Evolutionary conservation across 495 filamentous ascomycete species (phyloP).

Genomic region (Neurospora cerealis): DNA sequence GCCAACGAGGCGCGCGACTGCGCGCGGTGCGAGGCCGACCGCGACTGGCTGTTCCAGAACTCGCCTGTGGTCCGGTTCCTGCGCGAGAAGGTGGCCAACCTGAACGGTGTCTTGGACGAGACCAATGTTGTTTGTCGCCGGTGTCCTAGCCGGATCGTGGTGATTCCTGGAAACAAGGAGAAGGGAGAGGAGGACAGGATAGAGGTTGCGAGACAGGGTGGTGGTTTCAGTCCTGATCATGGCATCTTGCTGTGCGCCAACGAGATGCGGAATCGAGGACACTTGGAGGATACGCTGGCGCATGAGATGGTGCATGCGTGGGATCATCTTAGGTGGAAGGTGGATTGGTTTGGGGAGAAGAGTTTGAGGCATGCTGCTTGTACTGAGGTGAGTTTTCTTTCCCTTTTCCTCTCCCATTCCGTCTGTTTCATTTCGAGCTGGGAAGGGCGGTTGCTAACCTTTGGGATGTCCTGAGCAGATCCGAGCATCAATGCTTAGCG

Average conservation of each 20-base stretch:
- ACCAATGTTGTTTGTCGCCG: slow-evolving; percentile 72
- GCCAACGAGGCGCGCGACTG: slow-evolving; percentile 62
- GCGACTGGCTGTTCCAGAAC: slow-evolving; percentile 70
- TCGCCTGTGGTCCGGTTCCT: slow-evolving; percentile 82
- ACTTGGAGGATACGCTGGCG: slow-evolving; percentile 86
- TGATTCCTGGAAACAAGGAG: slow-evolving; percentile 18
- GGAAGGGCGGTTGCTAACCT: background rate
- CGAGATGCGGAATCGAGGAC: slow-evolving; percentile 58
- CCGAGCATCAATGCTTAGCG: slow-evolving; percentile 79
- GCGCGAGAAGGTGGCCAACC: slow-evolving; percentile 59
- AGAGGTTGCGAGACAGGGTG: slow-evolving; percentile 38
- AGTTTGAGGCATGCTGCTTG: slow-evolving; percentile 80
- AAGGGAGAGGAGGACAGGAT: background rate
- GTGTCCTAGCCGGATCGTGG: slow-evolving; percentile 47
- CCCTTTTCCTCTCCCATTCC: background rate
- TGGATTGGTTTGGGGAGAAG: slow-evolving; percentile 62
- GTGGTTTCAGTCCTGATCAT: slow-evolving; percentile 73
- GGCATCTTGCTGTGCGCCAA: slow-evolving; percentile 91
- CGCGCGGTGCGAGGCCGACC: slow-evolving; percentile 63
- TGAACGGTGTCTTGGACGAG: slow-evolving; percentile 63
- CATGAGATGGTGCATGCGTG: slow-evolving; percentile 98
- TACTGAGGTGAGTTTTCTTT: slow-evolving; percentile 60
- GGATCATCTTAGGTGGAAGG: slow-evolving; percentile 84
- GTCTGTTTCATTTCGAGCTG: background rate
- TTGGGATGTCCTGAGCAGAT: slow-evolving; percentile 45